Evolutionary conservation across 257 asterid species (phyloP).

Genomic region (Avicennia marina): DNA sequence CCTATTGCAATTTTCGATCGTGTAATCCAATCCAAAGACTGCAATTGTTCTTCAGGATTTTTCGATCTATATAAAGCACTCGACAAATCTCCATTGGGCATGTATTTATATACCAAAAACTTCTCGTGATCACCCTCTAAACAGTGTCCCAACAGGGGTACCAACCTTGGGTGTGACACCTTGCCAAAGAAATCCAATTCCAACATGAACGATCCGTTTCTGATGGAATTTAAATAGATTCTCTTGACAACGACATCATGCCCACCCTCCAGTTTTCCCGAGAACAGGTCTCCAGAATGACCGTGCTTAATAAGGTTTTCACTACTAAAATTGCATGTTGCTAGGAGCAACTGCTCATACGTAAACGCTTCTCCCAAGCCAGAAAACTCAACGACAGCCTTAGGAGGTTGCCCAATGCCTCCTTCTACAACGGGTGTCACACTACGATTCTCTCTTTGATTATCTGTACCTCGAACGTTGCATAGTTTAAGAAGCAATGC

Average conservation of each 20-base stretch:
- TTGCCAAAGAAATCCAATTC: slow-evolving; percentile 41
- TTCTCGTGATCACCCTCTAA: slow-evolving; percentile 39
- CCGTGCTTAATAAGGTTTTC: slow-evolving; percentile 55
- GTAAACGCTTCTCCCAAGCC: slow-evolving; percentile 46
- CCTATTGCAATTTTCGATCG: slow-evolving; percentile 52
- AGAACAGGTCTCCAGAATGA: slow-evolving; percentile 61
- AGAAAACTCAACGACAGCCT: slow-evolving; percentile 19
- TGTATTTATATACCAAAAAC: slow-evolving; percentile 41
- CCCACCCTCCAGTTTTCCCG: slow-evolving; percentile 48
- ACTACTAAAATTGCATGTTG: slow-evolving; percentile 46
- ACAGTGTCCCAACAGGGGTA: slow-evolving; percentile 48
- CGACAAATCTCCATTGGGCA: slow-evolving; percentile 54
- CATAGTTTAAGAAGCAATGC: slow-evolving; percentile 25
- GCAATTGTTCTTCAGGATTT: slow-evolving; percentile 26
- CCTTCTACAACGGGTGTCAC: slow-evolving; percentile 17
- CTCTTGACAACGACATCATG: slow-evolving; percentile 48
- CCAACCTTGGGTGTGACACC: slow-evolving; percentile 41
- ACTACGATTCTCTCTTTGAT: no score
- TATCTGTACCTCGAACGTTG: not conserved
- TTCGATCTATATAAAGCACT: slow-evolving; percentile 25
- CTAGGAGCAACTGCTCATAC: slow-evolving; percentile 42
- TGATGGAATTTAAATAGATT: slow-evolving; percentile 30
- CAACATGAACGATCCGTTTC: slow-evolving; percentile 28
- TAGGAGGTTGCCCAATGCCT: slow-evolving; percentile 13
- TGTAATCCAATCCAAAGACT: slow-evolving; percentile 55